Evolutionary conservation across 805 yeast genomes (phyloP), one percentile per base, ranked within the genome.

Genomic region (Candida boleticola): DNA sequence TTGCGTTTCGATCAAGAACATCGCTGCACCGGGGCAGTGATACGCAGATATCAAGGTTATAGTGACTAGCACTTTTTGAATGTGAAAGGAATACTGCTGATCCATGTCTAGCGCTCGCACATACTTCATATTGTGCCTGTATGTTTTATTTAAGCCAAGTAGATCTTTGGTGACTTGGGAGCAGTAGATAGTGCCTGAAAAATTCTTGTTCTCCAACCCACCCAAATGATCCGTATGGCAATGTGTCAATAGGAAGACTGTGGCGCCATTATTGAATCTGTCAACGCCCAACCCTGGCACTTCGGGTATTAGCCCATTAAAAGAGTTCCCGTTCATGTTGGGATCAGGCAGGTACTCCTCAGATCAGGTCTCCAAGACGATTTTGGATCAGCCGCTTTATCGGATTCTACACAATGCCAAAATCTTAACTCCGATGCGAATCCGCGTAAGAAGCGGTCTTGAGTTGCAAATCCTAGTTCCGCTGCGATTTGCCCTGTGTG

Each of bases 11-110:
- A 80, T 43, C 22, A 80, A 63, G 43, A 76, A 73, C 80, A 80
- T 76, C 2, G 68, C 64, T 3, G 82, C 67, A 3, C 85, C 85
- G 10, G 82, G 78, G 51, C 85, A 80, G 49, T 80, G 86, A 50
- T 79, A 69, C 0, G 80, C 70, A 4, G 70, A 70, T 2, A 80
- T 62, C 21, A 74, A 51, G 1, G 79, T 71, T 2, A 79, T 56
- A 5, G 41, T 52, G 4, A 77, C 38, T 1, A 23, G 19, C 1
- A 40, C 32, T 5, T 37, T 50, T 27, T 46, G 53, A 17, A 50
- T 46, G 4, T 41, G 45, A 13, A 61, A 43, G 11, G 47, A 45
- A n/a, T 53, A 40, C 5, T 61, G 58, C 1, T 21, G 41, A 21
- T 63, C 58, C 16, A 44, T 52, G 13, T 53, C 55, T 35, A 53